Evolutionary conservation across 257 asterid genomes (phyloP).

Genomic region (Voacanga thouarsii): DNA sequence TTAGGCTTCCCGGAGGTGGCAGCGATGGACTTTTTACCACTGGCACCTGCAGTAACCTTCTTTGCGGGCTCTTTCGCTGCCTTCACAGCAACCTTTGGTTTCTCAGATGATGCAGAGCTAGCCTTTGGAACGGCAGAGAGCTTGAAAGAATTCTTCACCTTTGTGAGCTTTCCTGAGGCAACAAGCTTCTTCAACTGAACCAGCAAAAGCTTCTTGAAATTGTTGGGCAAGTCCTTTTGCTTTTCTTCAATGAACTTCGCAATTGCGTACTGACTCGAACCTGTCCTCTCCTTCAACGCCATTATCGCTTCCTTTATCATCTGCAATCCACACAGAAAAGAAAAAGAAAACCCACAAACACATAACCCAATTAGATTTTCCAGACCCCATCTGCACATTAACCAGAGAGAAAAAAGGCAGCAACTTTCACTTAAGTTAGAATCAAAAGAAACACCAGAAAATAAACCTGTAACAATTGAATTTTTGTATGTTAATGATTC

Average conservation of each 20-base stretch:
- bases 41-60: not conserved
- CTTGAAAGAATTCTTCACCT: constrained; percentile 67
- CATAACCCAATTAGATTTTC: not conserved
- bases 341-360: not conserved
- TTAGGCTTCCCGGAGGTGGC: constrained; percentile 4
- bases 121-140: constrained; percentile 1
- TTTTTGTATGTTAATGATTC: not conserved
- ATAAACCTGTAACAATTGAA: not conserved
- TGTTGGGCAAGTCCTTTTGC: constrained; percentile 61
- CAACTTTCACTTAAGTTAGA: not conserved
- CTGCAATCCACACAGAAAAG: constrained; percentile 23
- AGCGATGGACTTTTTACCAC: not conserved
- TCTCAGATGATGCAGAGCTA: not conserved
- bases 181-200: constrained; percentile 70
- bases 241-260: constrained; percentile 70
- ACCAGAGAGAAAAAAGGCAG: not conserved
- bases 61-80: not conserved
- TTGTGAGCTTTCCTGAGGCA: constrained; percentile 55
- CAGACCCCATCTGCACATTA: too few species aligned
- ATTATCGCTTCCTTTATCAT: constrained; percentile 80
- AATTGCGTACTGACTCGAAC: constrained; percentile 83
- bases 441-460: not conserved
- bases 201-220: constrained; percentile 65
- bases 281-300: constrained; percentile 69
- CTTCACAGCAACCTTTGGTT: constrained; percentile 1